Base-by-base conservation (phyloP, 2,329 filamentous ascomycete species). In the Sarocladium brachiariae region DNA sequence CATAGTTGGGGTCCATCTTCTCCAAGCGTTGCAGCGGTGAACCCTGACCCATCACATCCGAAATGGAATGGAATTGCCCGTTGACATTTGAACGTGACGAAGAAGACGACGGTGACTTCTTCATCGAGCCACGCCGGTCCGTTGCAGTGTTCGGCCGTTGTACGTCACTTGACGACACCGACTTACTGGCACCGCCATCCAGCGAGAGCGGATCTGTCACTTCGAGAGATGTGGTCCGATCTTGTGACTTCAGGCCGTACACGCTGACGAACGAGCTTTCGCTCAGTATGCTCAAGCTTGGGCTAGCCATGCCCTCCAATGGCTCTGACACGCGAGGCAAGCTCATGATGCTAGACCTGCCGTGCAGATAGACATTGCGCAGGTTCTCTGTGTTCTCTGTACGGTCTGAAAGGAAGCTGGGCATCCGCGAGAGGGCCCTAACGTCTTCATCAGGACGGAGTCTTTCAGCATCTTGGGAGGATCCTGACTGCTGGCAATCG, bases 261-360 rank as follows among this genome's bases (percentile, higher is more conserved):
- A 86, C 70, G 56, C 82, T 86, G 19, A 77, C 57, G 57, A 86
- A 85, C 0, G 82, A 86, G 60, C 81, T 85, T 62, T 86, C 81
- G 56, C 82, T 86, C 54, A 86, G 64, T 11, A 85, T 70, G 55
- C 83, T 86, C 47, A 86, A 65, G 30, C 74, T 77, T 3, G 83
- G 82, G 56, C 81, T 86, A 24, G 69, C 70, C 52, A 78, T 59
- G 38, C 68, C 70, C 24, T 60, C 68, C 62, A 48, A 57, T 50
- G 14, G 62, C 58, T 21, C 60, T 19, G 64, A 65, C 6, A 65
- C 65, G 18, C 72, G 72, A 1, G 76, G 71, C 23, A 83, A 61
- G 53, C 73, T 80, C 21, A 74, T 57, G 5, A 75, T 60, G 57
- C 77, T 83, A 19, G 66, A 70, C 30, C 67, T 70, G 8, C 66